These are phyloP conservation scores for Nemania abortiva DNA, from an alignment of 2,329 filamentous ascomycete genomes.

Conservation along the genomic window DNA sequence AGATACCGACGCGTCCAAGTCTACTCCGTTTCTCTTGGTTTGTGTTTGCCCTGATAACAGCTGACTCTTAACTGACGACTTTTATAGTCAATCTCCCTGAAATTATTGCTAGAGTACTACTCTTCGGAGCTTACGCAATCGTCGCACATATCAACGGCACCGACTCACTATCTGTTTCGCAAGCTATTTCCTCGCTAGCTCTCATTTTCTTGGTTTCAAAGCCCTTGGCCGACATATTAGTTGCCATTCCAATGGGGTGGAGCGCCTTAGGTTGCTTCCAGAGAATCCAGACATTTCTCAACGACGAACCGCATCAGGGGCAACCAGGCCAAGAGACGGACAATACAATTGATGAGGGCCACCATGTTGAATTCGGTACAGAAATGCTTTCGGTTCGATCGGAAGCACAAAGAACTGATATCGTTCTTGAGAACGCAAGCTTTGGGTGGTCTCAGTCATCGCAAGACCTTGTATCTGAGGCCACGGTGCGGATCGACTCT, in stretches of 20 bases:
- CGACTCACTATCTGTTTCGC: slow-evolving; percentile 28
- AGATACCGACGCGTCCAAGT: slow-evolving; percentile 25
- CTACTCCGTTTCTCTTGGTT: slow-evolving; percentile 26
- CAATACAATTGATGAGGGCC: not conserved
- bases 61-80: not conserved
- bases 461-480: slow-evolving; percentile 22
- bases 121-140: slow-evolving; percentile 33
- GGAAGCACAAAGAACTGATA: not conserved
- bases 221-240: slow-evolving; percentile 21
- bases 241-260: slow-evolving; percentile 29
- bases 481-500: slow-evolving; percentile 19
- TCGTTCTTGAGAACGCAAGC: slow-evolving; percentile 28
- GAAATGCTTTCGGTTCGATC: not conserved
- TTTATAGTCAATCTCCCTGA: slow-evolving; percentile 23
- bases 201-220: slow-evolving; percentile 26
- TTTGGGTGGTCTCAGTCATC: slow-evolving; percentile 33
- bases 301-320: slow-evolving; percentile 3
- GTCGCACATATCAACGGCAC: slow-evolving; percentile 33
- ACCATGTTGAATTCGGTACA: not conserved
- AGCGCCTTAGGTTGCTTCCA: slow-evolving; percentile 32
- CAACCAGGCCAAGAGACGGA: not conserved
- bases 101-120: slow-evolving; percentile 21
- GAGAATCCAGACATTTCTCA: slow-evolving; percentile 27
- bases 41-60: not conserved
- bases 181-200: slow-evolving; percentile 32